Evolutionary conservation across 1,284 basidiomycete species (phyloP).

Genomic region (Athelia sp.): DNA sequence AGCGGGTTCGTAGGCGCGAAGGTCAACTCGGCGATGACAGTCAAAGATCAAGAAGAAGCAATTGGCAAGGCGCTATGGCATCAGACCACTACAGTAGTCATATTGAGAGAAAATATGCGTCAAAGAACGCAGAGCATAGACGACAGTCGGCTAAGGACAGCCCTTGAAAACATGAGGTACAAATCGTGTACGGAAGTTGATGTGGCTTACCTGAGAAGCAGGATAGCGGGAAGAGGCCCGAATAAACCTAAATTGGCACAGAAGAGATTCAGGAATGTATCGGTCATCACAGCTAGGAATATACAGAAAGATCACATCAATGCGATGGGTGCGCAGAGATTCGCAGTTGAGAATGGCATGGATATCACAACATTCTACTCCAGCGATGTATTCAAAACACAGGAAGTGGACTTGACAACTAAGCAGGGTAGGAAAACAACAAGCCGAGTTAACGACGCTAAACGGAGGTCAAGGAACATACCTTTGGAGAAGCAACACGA

Average conservation of each 20-base stretch:
- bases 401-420: too few species aligned
- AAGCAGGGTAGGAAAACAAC: too few species aligned
- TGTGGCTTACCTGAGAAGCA: constrained; percentile 21
- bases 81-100: constrained; percentile 27
- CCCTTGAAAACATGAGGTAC: constrained; percentile 29
- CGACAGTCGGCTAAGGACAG: constrained; percentile 21
- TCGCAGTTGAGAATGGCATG: constrained; percentile 23
- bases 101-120: constrained; percentile 31
- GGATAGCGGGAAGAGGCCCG: constrained; percentile 9
- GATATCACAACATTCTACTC: constrained; percentile 15
- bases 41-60: too few species aligned
- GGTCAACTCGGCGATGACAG: too few species aligned
- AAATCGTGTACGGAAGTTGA: constrained; percentile 27
- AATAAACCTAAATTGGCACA: constrained; percentile 10
- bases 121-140: constrained; percentile 17
- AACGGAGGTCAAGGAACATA: not conserved
- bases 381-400: constrained; percentile 10
- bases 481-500: constrained; percentile 13
- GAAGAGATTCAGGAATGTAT: constrained; percentile 20
- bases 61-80: too few species aligned
- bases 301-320: constrained; percentile 28
- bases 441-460: too few species aligned
- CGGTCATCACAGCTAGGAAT: constrained; percentile 28
- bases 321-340: constrained; percentile 16
- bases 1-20: too few species aligned